Percentiles rank a stretch among this genome's conserved stretches.
phyloP scores from a whole-genome alignment of 208 protist genomes.

The Crithidia expoeki region DNA sequence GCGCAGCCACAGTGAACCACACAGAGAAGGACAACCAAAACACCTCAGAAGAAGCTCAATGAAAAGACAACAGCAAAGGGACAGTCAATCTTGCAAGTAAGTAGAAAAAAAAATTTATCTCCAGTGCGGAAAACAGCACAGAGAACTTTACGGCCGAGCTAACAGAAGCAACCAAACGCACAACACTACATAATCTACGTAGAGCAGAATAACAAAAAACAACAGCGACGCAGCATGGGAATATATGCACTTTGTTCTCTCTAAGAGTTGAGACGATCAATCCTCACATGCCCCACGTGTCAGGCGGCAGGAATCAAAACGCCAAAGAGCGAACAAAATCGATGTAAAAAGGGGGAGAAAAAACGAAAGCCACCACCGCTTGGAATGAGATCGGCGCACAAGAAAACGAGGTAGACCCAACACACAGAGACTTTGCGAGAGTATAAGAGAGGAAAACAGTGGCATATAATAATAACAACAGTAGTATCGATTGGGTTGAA shows the following conservation, averaged over 20 bases:
- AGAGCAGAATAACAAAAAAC: too few relatives aligned
- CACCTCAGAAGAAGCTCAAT: too few relatives aligned
- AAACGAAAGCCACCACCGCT: neutral
- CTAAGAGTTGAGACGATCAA: too few relatives aligned
- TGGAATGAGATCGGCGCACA: too few relatives aligned
- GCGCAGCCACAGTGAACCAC: neutral
- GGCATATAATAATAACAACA: neutral
- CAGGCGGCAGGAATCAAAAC: too few relatives aligned
- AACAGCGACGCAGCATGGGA: too few relatives aligned
- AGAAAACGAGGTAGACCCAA: too few relatives aligned
- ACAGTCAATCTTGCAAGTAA: neutral
- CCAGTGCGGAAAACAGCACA: too few relatives aligned
- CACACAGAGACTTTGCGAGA: neutral
- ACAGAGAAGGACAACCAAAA: slow-evolving; percentile 1
- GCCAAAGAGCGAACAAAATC: too few relatives aligned
- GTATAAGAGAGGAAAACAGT: neutral
- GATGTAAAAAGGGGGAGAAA: neutral
- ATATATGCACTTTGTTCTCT: too few relatives aligned
- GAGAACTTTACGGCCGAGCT: neutral
- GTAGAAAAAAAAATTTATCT: neutral
- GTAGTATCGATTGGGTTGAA: too few relatives aligned
- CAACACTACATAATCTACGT: neutral
- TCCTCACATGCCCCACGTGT: too few relatives aligned
- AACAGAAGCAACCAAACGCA: neutral
- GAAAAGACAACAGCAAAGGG: neutral